Evolutionary conservation across 1,284 basidiomycete genomes (phyloP).

Genomic region (Leccinum pachyderme): DNA sequence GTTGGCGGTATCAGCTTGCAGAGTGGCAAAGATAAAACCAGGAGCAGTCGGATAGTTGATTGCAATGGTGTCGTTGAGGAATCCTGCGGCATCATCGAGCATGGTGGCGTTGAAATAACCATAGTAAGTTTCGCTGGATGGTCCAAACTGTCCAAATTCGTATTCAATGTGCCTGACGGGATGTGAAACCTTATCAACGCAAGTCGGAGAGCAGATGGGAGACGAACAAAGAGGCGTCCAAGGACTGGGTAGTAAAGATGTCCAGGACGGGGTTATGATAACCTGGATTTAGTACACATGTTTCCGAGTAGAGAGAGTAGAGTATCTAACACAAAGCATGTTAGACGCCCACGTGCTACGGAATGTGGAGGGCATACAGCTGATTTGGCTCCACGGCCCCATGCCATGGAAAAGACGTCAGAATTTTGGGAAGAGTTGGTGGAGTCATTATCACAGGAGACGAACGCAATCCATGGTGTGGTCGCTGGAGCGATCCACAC

Average conservation of each 20-base stretch:
- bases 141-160: slow-evolving; percentile 53
- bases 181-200: slow-evolving; percentile 31
- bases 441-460: slow-evolving; percentile 77
- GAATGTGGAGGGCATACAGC: slow-evolving; percentile 46
- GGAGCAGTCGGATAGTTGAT: slow-evolving; percentile 41
- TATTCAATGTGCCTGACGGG: slow-evolving; percentile 62
- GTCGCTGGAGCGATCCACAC: slow-evolving; percentile 42
- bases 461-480: slow-evolving; percentile 87
- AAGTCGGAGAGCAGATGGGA: slow-evolving; percentile 31
- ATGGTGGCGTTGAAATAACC: slow-evolving; percentile 56
- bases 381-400: slow-evolving; percentile 73
- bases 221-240: slow-evolving; percentile 39
- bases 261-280: slow-evolving; percentile 81
- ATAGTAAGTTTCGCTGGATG: slow-evolving; percentile 51
- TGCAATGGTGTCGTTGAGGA: slow-evolving; percentile 51
- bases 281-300: slow-evolving; percentile 72
- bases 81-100: slow-evolving; percentile 51
- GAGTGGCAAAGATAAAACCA: slow-evolving; percentile 66
- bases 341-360: background rate
- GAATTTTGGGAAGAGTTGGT: slow-evolving; percentile 54
- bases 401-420: slow-evolving; percentile 81
- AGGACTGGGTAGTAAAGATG: slow-evolving; percentile 68
- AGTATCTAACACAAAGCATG: slow-evolving; percentile 49
- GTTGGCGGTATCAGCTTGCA: slow-evolving; percentile 57
- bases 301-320: slow-evolving; percentile 69